Conservation (phyloP, 1,139 yeast genomes). For the Fermentozyma sake region DNA sequence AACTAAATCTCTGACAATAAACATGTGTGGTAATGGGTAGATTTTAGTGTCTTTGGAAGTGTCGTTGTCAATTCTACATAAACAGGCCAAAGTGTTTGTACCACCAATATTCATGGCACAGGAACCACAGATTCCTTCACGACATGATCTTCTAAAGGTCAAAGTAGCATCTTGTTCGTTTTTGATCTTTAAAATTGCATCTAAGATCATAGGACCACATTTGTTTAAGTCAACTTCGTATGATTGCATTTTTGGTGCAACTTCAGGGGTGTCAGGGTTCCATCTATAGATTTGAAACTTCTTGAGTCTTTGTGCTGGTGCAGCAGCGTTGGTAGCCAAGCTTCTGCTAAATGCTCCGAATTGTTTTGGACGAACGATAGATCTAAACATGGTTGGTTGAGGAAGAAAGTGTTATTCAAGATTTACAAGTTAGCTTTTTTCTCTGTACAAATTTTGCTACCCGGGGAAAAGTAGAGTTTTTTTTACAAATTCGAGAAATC, state of each 20-base stretch:
- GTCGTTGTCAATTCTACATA: slow-evolving; percentile 88
- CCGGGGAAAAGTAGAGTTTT: slow-evolving; percentile 3
- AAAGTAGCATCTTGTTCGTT: slow-evolving; percentile 94
- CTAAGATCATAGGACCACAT: slow-evolving; percentile 98
- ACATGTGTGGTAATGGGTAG: slow-evolving; percentile 98
- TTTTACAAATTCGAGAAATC: slow-evolving; percentile 6
- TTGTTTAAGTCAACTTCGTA: slow-evolving; percentile 82
- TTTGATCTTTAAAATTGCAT: slow-evolving; percentile 89
- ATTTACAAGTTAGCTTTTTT: not conserved
- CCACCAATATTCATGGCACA: slow-evolving; percentile 99
- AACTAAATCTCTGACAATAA: slow-evolving; percentile 92
- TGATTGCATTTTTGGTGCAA: slow-evolving; percentile 81
- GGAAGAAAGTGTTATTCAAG: slow-evolving; percentile 1
- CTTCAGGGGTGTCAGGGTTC: slow-evolving; percentile 96
- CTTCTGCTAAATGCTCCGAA: slow-evolving; percentile 20
- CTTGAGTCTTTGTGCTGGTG: slow-evolving; percentile 56
- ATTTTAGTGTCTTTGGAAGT: slow-evolving; percentile 72
- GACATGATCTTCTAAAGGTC: slow-evolving; percentile 96
- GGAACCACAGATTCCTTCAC: slow-evolving; percentile 99
- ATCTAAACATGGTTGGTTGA: slow-evolving; percentile 16
- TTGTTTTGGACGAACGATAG: slow-evolving; percentile 15
- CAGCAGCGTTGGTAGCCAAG: slow-evolving; percentile 41
- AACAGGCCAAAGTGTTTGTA: slow-evolving; percentile 91
- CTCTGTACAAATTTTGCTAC: too few species aligned
- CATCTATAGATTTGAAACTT: slow-evolving; percentile 93